Conservation (phyloP, 495 filamentous ascomycete species). For the Tirmania nivea region DNA sequence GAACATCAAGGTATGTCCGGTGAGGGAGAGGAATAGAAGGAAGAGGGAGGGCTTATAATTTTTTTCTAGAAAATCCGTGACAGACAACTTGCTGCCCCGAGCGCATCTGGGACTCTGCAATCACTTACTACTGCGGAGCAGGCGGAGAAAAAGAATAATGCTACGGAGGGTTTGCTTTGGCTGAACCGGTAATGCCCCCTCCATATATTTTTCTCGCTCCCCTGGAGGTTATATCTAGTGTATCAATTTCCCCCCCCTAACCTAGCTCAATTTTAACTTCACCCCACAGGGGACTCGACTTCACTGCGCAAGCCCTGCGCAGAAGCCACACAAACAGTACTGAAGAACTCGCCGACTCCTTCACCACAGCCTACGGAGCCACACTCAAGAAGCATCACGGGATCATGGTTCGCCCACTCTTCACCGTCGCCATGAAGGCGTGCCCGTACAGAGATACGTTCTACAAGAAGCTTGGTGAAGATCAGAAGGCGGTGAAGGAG, state of each 20-base stretch:
- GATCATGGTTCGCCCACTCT: constrained; percentile 69
- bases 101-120: constrained; percentile 59
- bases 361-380: constrained; percentile 58
- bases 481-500: constrained; percentile 35
- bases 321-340: constrained; percentile 42
- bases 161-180: constrained; percentile 80
- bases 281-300: constrained; percentile 55
- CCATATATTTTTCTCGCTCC: constrained; percentile 1
- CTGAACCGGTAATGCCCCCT: constrained; percentile 44
- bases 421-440: constrained; percentile 75
- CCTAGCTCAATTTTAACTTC: background rate
- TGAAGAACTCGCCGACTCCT: constrained; percentile 65
- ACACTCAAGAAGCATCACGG: constrained; percentile 84
- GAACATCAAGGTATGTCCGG: constrained; percentile 58
- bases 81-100: constrained; percentile 53
- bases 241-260: constrained; percentile 1
- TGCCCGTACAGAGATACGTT: constrained; percentile 84
- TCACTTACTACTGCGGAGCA: constrained; percentile 66
- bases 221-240: constrained; percentile 1
- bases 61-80: constrained; percentile 68
- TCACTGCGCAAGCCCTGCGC: constrained; percentile 66
- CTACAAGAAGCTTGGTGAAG: constrained; percentile 58
- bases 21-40: background rate
- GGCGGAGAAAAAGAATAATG: constrained; percentile 63
- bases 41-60: background rate